Conservation (phyloP, 2,329 filamentous ascomycete species). For the Clonostachys byssicola region DNA sequence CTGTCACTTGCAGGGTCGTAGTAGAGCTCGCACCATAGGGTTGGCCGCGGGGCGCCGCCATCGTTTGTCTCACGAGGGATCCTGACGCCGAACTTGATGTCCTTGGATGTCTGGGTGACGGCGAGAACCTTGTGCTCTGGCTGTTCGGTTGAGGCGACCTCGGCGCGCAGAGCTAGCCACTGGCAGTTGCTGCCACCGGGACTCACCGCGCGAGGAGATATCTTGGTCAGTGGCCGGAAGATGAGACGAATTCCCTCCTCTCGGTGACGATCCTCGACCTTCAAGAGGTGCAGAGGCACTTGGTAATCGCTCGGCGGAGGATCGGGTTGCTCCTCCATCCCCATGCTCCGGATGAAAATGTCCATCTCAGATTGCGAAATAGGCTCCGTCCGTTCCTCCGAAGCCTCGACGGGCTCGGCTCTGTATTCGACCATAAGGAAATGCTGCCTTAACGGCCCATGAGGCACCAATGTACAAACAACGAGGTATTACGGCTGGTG, state of each 20-base stretch:
- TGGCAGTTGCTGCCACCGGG: conserved; percentile 49
- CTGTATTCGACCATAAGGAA: conserved; percentile 39
- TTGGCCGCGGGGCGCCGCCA: conserved; percentile 32
- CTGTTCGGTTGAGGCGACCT: conserved; percentile 45
- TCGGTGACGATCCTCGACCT: conserved; percentile 47
- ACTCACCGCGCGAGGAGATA: conserved; percentile 49
- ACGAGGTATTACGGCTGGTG: no score
- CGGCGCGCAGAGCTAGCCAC: conserved; percentile 52
- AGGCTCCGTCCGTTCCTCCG: conserved; percentile 53
- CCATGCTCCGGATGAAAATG: conserved; percentile 38
- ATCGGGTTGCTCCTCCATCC: conserved; percentile 33
- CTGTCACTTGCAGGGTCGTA: conserved; percentile 56
- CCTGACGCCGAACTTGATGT: conserved; percentile 56
- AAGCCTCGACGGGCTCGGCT: conserved; percentile 27
- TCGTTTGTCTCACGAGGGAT: conserved; percentile 44
- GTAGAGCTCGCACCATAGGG: conserved; percentile 56
- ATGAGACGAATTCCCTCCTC: conserved; percentile 53
- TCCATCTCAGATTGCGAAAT: conserved; percentile 54
- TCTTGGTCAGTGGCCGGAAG: conserved; percentile 46
- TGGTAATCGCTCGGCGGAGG: conserved; percentile 29
- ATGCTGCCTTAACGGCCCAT: no score
- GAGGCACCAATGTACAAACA: no score
- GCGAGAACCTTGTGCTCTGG: conserved; percentile 54
- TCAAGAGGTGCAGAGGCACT: conserved; percentile 49
- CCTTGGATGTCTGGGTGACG: conserved; percentile 54